Percentiles rank a stretch among this genome's conserved stretches.
These are phyloP conservation scores for Dothistroma pini DNA, from an alignment of 2,329 filamentous ascomycete species.

Conservation along the genomic window DNA sequence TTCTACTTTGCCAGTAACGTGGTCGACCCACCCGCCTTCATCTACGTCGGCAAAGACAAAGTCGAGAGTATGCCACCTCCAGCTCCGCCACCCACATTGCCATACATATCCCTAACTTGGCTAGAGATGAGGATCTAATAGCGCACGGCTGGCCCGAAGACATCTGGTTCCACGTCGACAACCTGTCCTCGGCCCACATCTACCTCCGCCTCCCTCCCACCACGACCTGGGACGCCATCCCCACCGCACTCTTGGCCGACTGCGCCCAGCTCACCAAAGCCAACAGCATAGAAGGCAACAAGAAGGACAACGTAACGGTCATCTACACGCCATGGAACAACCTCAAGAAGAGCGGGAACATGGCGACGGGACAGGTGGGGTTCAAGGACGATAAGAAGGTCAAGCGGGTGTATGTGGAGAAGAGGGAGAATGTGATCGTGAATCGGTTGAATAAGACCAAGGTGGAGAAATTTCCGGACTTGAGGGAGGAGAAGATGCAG, in stretches of 20 bases:
- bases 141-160: constrained; percentile 93
- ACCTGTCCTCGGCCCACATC: constrained; percentile 92
- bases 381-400: constrained; percentile 89
- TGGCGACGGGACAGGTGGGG: constrained; percentile 91
- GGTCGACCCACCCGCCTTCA: constrained; percentile 75
- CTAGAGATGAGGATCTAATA: constrained; percentile 89
- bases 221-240: constrained; percentile 79
- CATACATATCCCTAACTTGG: constrained; percentile 27
- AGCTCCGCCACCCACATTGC: constrained; percentile 11
- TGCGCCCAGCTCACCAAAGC: constrained; percentile 98
- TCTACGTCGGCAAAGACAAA: constrained; percentile 99
- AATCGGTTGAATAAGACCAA: constrained; percentile 99
- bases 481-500: constrained; percentile 77
- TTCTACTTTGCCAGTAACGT: constrained; percentile 91
- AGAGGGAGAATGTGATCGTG: constrained; percentile 83
- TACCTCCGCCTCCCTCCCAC: constrained; percentile 78
- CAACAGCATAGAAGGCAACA: constrained; percentile 99
- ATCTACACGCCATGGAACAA: constrained; percentile 99
- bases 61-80: constrained; percentile 74
- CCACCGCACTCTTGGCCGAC: constrained; percentile 70
- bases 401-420: constrained; percentile 72
- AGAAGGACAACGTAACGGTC: constrained; percentile 94
- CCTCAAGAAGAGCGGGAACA: constrained; percentile 88
- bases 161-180: constrained; percentile 99
- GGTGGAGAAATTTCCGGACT: constrained; percentile 79